Base-by-base conservation (phyloP, 352 stramenopile genomes). In the Globisporangium carolinianum region DNA sequence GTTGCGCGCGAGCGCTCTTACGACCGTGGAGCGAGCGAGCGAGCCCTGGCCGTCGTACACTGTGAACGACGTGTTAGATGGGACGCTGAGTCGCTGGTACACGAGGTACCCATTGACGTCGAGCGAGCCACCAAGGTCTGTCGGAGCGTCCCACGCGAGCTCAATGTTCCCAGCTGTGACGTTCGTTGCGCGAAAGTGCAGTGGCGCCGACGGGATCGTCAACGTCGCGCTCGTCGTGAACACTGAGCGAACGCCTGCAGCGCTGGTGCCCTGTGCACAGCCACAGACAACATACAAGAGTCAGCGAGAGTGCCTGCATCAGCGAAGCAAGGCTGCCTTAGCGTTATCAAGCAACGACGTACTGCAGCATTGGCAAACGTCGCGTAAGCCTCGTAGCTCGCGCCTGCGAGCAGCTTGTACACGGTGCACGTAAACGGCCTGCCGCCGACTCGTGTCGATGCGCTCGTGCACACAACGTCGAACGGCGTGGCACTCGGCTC, bases 11-110 rank as follows among this genome's bases (percentile, higher is more conserved):
- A 89, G 38, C 6, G 63, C 66, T 38, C 68, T 75, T 35, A 75
- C 18, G 24, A 53, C 55, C 0, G 74, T 39, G 6, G 62, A 58
- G 7, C 58, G 65, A 3, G 50, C 53, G 0, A 48, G 66, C 8
- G 69, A 82, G 36, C 85, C 64, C 57, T 79, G 69, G 0, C 75
- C 73, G 36, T 88, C 72, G 52, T 88, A 88, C 24, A 85, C 62
- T 2, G 60, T 68, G 17, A 82, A 82, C 15, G 69, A 76, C 2
- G 47, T 50, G 8, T 68, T 59, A 2, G 58, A 52, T 6, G 18
- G 56, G 6, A 63, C 47, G 18, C 65, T 36, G 18, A 65, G 55
- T 3, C 66, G 65, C 48, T 86, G 74, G 47, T 74, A 86, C 2
- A 88, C 65, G 12, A 71, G 71, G 51, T 91, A 87, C 0, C 73